Conservation (phyloP, 2,329 filamentous ascomycete species). For the Paramyrothecium sp. region DNA sequence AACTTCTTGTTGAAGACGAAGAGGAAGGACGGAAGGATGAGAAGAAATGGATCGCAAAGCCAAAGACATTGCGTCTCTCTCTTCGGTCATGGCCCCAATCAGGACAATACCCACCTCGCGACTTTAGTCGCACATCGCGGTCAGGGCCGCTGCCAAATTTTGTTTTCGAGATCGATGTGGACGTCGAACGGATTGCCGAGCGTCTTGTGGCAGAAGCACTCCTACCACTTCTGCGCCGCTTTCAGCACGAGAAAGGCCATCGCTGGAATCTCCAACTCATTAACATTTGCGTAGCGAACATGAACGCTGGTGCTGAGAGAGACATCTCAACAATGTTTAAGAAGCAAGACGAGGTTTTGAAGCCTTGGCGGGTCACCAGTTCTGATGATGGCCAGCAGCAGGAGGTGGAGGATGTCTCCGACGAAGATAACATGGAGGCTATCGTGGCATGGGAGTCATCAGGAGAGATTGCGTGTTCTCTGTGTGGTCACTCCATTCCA, state of each 20-base stretch:
- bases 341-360: slow-evolving; percentile 67
- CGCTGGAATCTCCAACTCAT: slow-evolving; percentile 80
- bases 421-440: slow-evolving; percentile 19
- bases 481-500: slow-evolving; percentile 54
- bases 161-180: slow-evolving; percentile 63
- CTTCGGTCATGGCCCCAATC: slow-evolving; percentile 58
- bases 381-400: slow-evolving; percentile 26
- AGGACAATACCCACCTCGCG: slow-evolving; percentile 46
- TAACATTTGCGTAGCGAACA: slow-evolving; percentile 86
- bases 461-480: slow-evolving; percentile 35
- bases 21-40: slow-evolving; percentile 26
- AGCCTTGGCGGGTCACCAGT: slow-evolving; percentile 58
- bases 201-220: slow-evolving; percentile 68
- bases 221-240: slow-evolving; percentile 68
- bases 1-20: slow-evolving; percentile 61
- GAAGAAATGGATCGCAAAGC: slow-evolving; percentile 71
- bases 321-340: slow-evolving; percentile 85
- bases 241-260: slow-evolving; percentile 65
- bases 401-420: slow-evolving; percentile 23
- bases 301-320: slow-evolving; percentile 65
- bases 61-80: slow-evolving; percentile 77
- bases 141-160: slow-evolving; percentile 73
- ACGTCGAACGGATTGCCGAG: slow-evolving; percentile 60
- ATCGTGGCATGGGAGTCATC: slow-evolving; percentile 25
- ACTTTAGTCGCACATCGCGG: slow-evolving; percentile 70